Conservation (phyloP, 2,329 filamentous ascomycete species). For the Arthrobotrys entomopaga region DNA sequence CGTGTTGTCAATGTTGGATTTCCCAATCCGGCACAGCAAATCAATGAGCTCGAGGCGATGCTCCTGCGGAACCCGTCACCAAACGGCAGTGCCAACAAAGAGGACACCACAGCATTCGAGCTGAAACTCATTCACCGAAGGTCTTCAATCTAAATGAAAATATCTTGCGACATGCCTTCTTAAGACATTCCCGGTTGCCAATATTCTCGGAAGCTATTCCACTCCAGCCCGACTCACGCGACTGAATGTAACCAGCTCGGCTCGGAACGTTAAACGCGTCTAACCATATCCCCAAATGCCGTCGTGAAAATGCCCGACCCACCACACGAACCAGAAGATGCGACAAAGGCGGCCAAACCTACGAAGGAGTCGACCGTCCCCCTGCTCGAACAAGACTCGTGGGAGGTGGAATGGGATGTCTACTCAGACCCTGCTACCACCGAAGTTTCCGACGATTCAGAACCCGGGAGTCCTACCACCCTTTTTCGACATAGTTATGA, state of each 20-base stretch:
- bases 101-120: constrained; percentile 9
- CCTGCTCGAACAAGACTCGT: constrained; percentile 27
- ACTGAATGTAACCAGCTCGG: constrained; percentile 5
- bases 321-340: constrained; percentile 7
- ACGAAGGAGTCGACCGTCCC: constrained; percentile 15
- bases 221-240: not conserved
- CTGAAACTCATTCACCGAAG: not conserved
- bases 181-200: not conserved
- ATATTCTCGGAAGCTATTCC: not conserved
- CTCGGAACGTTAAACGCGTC: constrained; percentile 9
- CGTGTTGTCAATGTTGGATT: no score
- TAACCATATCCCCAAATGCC: not conserved
- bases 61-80: not conserved
- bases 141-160: not conserved
- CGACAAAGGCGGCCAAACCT: constrained; percentile 14
- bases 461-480: constrained; percentile 27
- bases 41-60: no score
- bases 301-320: constrained; percentile 28
- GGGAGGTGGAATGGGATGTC: constrained; percentile 54
- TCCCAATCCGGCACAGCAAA: no score
- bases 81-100: not conserved
- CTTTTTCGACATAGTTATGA: constrained; percentile 37
- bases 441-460: constrained; percentile 26
- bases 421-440: constrained; percentile 36
- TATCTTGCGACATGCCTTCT: not conserved